Evolutionary conservation across 805 yeast genomes (phyloP).

Genomic region (Cyberlindnera bimundalis): DNA sequence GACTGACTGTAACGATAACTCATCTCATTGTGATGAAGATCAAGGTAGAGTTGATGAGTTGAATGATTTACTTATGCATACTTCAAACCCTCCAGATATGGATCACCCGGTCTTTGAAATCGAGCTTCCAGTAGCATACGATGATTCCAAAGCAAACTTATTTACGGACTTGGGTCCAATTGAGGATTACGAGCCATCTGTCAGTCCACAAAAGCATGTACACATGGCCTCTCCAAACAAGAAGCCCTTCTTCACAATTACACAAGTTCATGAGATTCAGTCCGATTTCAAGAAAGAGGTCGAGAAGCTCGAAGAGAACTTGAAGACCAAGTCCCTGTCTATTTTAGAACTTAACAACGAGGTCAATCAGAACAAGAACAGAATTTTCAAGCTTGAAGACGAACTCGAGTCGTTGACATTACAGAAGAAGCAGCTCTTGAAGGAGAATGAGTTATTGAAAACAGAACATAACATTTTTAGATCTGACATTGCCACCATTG

Average conservation of each 20-base stretch:
- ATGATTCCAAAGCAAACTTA: slow-evolving; percentile 6
- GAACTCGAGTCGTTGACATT: slow-evolving; percentile 16
- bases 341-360: slow-evolving; percentile 19
- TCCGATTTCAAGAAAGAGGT: slow-evolving; percentile 24
- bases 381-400: slow-evolving; percentile 21
- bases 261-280: slow-evolving; percentile 29
- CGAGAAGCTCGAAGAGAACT: slow-evolving; percentile 19
- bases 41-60: too few relatives aligned
- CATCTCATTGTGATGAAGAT: too few relatives aligned
- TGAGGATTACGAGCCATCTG: slow-evolving; percentile 8
- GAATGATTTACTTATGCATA: too few relatives aligned
- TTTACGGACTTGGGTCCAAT: slow-evolving; percentile 8
- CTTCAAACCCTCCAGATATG: too few relatives aligned
- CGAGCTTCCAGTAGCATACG: slow-evolving; percentile 22
- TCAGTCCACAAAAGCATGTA: slow-evolving; percentile 10
- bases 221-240: slow-evolving; percentile 20
- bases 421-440: slow-evolving; percentile 19
- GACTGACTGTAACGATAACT: too few relatives aligned
- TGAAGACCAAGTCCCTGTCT: slow-evolving; percentile 19
- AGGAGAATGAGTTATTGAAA: slow-evolving; percentile 20
- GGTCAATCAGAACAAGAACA: slow-evolving; percentile 15
- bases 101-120: too few relatives aligned
- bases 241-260: slow-evolving; percentile 28
- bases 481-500: slow-evolving; percentile 17
- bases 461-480: slow-evolving; percentile 22